Evolutionary conservation across 768 basidiomycete species (phyloP).

Genomic region (Termitomyces heimii): DNA sequence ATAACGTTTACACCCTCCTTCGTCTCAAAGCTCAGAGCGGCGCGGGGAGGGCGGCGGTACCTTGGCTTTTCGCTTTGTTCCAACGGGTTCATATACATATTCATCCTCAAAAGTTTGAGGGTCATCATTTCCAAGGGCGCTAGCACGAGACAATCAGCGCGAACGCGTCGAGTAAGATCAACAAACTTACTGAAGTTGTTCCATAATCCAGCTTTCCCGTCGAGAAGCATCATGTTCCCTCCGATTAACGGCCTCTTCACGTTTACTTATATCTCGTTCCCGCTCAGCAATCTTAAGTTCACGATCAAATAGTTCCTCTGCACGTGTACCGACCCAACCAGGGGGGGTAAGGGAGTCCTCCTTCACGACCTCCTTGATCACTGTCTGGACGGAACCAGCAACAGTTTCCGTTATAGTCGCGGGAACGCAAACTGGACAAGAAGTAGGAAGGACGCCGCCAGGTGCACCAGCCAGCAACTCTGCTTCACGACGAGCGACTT

Average conservation of each 20-base stretch:
- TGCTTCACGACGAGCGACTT: slow-evolving; percentile 85
- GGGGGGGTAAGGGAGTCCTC: slow-evolving; percentile 76
- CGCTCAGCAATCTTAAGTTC: slow-evolving; percentile 82
- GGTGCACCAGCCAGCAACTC: slow-evolving; percentile 80
- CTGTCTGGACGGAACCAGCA: slow-evolving; percentile 57
- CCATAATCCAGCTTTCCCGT: slow-evolving; percentile 90
- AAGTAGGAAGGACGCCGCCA: slow-evolving; percentile 64
- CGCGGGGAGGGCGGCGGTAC: slow-evolving; percentile 82
- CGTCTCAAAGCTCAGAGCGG: slow-evolving; percentile 94
- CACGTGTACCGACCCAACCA: slow-evolving; percentile 72
- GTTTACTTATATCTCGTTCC: slow-evolving; percentile 80
- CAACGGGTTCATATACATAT: slow-evolving; percentile 68
- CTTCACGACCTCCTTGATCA: slow-evolving; percentile 85
- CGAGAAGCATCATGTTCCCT: slow-evolving; percentile 83
- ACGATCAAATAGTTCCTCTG: slow-evolving; percentile 79
- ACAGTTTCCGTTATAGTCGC: slow-evolving; percentile 52
- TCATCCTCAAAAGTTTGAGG: slow-evolving; percentile 73
- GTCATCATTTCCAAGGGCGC: slow-evolving; percentile 64
- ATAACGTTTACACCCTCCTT: slow-evolving; percentile 63
- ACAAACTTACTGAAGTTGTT: slow-evolving; percentile 71
- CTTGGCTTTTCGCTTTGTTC: slow-evolving; percentile 77
- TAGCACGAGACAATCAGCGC: slow-evolving; percentile 18
- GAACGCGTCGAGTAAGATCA: not conserved
- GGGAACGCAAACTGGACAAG: slow-evolving; percentile 56
- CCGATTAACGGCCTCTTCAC: slow-evolving; percentile 81